Percentiles rank a stretch among this genome's conserved stretches.
Evolutionary conservation across 2,329 filamentous ascomycete genomes (phyloP).

Genomic region (Talaromyces marneffei): DNA sequence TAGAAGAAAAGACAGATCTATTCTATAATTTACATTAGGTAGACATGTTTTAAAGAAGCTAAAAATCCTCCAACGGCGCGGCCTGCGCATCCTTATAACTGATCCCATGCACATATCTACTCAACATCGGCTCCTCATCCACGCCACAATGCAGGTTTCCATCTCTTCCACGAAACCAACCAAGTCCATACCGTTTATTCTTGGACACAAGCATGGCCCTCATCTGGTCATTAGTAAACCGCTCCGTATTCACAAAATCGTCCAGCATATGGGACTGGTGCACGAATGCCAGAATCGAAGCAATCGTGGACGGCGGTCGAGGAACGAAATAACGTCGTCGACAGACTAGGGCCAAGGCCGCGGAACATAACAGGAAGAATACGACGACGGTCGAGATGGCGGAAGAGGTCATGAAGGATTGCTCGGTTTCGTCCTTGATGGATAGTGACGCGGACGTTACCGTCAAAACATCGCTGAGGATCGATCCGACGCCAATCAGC

Average conservation of each 20-base stretch:
- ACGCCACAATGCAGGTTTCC: conserved; percentile 69
- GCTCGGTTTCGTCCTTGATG: conserved; percentile 43
- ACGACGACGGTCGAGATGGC: conserved; percentile 58
- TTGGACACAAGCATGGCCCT: conserved; percentile 52
- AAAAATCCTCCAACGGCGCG: conserved; percentile 28
- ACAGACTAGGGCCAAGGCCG: conserved; percentile 54
- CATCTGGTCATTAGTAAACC: conserved; percentile 58
- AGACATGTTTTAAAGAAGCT: not conserved
- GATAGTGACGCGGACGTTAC: conserved; percentile 45
- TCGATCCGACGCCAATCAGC: conserved; percentile 40
- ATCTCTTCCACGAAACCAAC: conserved; percentile 71
- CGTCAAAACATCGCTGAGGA: conserved; percentile 44
- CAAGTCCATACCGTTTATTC: conserved; percentile 67
- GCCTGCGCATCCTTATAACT: conserved; percentile 25
- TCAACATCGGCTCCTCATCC: conserved; percentile 66
- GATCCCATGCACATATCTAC: conserved; percentile 59
- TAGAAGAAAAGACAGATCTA: not conserved
- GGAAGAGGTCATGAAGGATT: conserved; percentile 63
- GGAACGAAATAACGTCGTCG: conserved; percentile 67
- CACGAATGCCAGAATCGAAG: conserved; percentile 68
- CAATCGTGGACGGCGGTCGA: conserved; percentile 72
- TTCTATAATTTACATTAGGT: not conserved
- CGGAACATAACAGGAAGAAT: conserved; percentile 57
- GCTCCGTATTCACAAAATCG: conserved; percentile 65
- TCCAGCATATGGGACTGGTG: conserved; percentile 76